Evolutionary conservation across 2,329 filamentous ascomycete species (phyloP), one percentile per base, ranked within the genome.

Genomic region (Malbranchea zuffiana): DNA sequence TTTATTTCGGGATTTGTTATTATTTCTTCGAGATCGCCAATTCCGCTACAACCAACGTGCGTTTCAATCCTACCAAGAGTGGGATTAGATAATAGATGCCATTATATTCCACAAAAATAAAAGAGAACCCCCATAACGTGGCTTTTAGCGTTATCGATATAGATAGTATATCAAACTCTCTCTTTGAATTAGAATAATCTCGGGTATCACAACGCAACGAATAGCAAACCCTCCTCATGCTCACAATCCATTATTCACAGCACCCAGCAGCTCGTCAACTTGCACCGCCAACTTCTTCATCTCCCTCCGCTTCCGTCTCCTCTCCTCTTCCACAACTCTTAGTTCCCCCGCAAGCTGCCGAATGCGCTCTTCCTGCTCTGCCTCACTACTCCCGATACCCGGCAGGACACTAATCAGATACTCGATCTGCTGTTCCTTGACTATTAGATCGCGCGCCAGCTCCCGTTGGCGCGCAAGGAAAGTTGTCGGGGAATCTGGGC

Each of bases 371-470:
- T 63, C 61, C 45, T 69, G 66, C 50, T 66, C 57, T 25, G 54
- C 55, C 46, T 66, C 61, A 8, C 56, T 62, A 7, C 55, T 56
- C 7, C 58, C 63, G 18, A 67, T 62, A 11, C 66, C 66, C 0
- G 66, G 66, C 30, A 69, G 42, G 18, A 61, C 56, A 4, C 58
- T 58, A 27, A 68, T 63, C 35, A 69, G 43, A 34, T 64, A 60
- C 50, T 69, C 66, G 37, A 69, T 68, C 55, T 69, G 65, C 51
- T 67, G 62, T 37, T 66, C 62, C 48, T 69, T 69, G 40, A 65
- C 57, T 26, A 69, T 60, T 2, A 69, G 50, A 43, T 69, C 66
- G 3, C 63, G 56, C n/a, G 64, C 65, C 4, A 69, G 47, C 42
- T 69, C 66, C 7, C 57, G 52, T 50, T 67, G 65, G 4, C 64